These are phyloP conservation scores for Kwoniella botswanensis DNA, from an alignment of 768 basidiomycete species.

Conservation along the genomic window DNA sequence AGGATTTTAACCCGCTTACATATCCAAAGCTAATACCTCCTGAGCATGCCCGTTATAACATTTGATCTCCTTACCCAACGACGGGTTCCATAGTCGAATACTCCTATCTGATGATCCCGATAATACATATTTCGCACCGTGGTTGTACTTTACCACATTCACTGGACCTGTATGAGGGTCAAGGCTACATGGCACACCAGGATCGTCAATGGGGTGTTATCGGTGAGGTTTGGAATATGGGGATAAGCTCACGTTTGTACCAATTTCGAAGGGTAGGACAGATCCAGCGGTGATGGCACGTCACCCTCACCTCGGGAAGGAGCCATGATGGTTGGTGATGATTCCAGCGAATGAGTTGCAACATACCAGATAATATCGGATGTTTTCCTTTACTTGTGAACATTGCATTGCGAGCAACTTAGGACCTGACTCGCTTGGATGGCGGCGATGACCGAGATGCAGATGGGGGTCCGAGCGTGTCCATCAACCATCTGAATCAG, in stretches of 20 bases:
- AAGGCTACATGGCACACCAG: constrained; percentile 32
- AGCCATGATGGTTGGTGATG: constrained; percentile 20
- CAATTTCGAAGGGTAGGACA: constrained; percentile 25
- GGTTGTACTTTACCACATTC: constrained; percentile 88
- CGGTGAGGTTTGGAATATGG: constrained; percentile 33
- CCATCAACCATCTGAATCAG: not conserved
- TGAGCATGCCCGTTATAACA: constrained; percentile 89
- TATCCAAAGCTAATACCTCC: constrained; percentile 86
- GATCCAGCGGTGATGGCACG: not conserved
- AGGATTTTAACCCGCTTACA: constrained; percentile 64
- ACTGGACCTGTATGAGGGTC: constrained; percentile 68
- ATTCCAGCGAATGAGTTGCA: not conserved
- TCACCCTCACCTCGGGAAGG: constrained; percentile 26
- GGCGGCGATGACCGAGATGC: not conserved
- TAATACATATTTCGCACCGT: constrained; percentile 85
- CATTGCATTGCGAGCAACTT: no score
- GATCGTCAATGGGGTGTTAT: no score
- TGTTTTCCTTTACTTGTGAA: not conserved
- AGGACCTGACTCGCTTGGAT: no score
- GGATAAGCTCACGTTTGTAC: constrained; percentile 35
- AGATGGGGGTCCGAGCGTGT: not conserved
- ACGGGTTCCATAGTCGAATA: constrained; percentile 88
- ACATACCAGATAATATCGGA: not conserved
- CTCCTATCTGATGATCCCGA: constrained; percentile 91
- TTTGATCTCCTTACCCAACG: constrained; percentile 86